These are phyloP conservation scores for Cyanidiococcus yangmingshanensis DNA, from an alignment of 23 red algal genomes.

Conservation along the genomic window DNA sequence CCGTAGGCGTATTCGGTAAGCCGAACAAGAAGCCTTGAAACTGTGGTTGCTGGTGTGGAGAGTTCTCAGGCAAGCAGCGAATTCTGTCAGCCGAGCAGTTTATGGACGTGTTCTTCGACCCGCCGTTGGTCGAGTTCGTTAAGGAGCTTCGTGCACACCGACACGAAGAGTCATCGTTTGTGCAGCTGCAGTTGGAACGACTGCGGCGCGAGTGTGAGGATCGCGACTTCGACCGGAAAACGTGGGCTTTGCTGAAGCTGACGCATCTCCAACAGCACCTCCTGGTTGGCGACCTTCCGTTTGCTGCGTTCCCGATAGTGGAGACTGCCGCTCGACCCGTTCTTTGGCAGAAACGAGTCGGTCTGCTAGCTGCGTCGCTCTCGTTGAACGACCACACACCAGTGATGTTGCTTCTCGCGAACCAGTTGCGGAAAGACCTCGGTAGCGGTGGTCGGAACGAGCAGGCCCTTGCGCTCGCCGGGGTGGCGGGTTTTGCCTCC, in stretches of 20 bases:
- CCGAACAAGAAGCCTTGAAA: too few relatives aligned
- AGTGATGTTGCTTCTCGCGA: conserved; percentile 75
- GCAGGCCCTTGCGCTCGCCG: conserved; percentile 35
- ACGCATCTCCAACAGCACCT: conserved; percentile 86
- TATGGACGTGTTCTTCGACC: conserved; percentile 62
- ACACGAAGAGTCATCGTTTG: conserved; percentile 63
- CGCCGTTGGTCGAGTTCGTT: conserved; percentile 79
- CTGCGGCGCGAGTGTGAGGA: conserved; percentile 55
- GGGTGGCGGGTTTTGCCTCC: conserved; percentile 61
- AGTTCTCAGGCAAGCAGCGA: too few relatives aligned
- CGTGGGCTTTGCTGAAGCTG: conserved; percentile 73
- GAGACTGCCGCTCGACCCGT: conserved; percentile 75
- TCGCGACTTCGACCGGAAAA: conserved; percentile 53
- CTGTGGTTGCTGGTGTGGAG: too few relatives aligned
- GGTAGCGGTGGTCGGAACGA: neutral
- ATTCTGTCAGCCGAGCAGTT: too few relatives aligned
- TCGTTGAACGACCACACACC: conserved; percentile 63
- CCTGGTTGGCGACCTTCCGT: conserved; percentile 41
- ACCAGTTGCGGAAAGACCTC: conserved; percentile 75
- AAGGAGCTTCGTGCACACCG: conserved; percentile 79
- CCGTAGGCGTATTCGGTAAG: too few relatives aligned
- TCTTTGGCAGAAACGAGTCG: conserved; percentile 69
- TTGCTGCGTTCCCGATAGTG: conserved; percentile 64
- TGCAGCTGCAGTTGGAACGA: conserved; percentile 41
- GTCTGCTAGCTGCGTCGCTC: conserved; percentile 82